phyloP scores from a whole-genome alignment of 306 rosid genomes.

The Cercis canadensis region DNA sequence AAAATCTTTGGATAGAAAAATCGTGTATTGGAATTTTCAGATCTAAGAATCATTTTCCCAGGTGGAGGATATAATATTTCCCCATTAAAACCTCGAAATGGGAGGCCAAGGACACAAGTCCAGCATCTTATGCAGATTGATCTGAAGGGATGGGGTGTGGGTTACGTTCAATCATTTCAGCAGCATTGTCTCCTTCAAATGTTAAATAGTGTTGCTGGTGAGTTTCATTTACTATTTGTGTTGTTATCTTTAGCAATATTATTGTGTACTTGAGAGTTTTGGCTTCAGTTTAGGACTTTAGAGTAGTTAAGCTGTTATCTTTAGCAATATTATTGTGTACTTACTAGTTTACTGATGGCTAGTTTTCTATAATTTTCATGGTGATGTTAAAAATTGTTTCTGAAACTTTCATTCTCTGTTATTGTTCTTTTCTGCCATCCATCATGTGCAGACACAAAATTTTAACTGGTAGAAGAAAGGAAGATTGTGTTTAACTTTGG shows the following conservation, averaged over 20 bases:
- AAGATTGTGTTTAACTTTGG: neutral
- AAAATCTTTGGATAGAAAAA: slow-evolving; percentile 12
- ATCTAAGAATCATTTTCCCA: slow-evolving; percentile 42
- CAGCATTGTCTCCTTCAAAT: slow-evolving; percentile 97
- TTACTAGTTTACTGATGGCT: too few relatives aligned
- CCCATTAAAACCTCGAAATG: slow-evolving; percentile 89
- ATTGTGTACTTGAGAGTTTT: slow-evolving; percentile 17
- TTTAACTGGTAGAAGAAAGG: neutral
- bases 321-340: too few relatives aligned
- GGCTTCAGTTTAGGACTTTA: too few relatives aligned
- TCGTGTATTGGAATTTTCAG: slow-evolving; percentile 28
- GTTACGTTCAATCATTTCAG: slow-evolving; percentile 89
- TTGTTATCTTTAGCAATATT: neutral
- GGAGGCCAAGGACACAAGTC: slow-evolving; percentile 96
- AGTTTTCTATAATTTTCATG: too few relatives aligned
- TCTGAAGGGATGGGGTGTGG: slow-evolving; percentile 98
- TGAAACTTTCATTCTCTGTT: too few relatives aligned
- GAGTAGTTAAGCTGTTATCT: too few relatives aligned
- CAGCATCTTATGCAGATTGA: slow-evolving; percentile 99
- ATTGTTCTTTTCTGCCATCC: too few relatives aligned
- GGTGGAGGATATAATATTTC: slow-evolving; percentile 98
- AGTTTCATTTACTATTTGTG: slow-evolving; percentile 35
- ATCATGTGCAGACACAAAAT: too few relatives aligned
- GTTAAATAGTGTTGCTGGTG: slow-evolving; percentile 97
- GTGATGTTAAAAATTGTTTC: too few relatives aligned